These are phyloP conservation scores for Candida railenensis DNA, from an alignment of 805 yeast species.

Conservation along the genomic window DNA sequence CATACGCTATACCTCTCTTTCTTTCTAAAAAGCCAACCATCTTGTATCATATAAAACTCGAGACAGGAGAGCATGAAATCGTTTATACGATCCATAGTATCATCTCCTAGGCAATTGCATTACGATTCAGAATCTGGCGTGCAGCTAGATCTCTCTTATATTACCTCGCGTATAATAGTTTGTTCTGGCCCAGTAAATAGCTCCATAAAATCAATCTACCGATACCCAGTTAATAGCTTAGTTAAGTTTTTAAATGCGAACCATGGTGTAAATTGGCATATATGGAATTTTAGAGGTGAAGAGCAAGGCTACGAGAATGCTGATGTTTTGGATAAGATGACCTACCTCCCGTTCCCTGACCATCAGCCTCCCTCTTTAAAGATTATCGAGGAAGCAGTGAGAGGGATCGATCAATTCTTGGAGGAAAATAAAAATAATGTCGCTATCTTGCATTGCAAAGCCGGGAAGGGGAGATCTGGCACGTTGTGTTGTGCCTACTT, in stretches of 20 bases:
- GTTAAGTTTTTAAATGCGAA: constrained; percentile 42
- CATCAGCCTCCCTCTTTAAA: constrained; percentile 72
- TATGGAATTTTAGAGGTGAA: constrained; percentile 73
- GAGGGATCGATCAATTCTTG: constrained; percentile 47
- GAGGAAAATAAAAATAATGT: constrained; percentile 35
- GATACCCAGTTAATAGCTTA: constrained; percentile 54
- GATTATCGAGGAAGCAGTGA: constrained; percentile 43
- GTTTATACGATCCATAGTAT: constrained; percentile 14
- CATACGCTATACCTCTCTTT: too few relatives aligned
- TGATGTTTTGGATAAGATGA: constrained; percentile 35
- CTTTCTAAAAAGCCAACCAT: too few relatives aligned
- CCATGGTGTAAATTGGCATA: constrained; percentile 63
- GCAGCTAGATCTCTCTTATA: constrained; percentile 62
- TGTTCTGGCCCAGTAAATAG: constrained; percentile 70
- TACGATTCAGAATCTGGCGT: constrained; percentile 22
- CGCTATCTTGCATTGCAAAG: constrained; percentile 80
- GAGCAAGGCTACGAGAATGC: constrained; percentile 36
- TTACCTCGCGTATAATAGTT: constrained; percentile 64
- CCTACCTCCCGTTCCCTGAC: constrained; percentile 64
- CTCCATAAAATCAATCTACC: constrained; percentile 41
- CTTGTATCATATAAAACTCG: too few relatives aligned
- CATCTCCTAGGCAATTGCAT: constrained; percentile 22
- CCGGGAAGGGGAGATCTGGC: constrained; percentile 93
- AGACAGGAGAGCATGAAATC: constrained; percentile 3
- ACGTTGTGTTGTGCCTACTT: constrained; percentile 69